Conservation (phyloP, 23 red algal species). For the Chondrus crispus region DNA sequence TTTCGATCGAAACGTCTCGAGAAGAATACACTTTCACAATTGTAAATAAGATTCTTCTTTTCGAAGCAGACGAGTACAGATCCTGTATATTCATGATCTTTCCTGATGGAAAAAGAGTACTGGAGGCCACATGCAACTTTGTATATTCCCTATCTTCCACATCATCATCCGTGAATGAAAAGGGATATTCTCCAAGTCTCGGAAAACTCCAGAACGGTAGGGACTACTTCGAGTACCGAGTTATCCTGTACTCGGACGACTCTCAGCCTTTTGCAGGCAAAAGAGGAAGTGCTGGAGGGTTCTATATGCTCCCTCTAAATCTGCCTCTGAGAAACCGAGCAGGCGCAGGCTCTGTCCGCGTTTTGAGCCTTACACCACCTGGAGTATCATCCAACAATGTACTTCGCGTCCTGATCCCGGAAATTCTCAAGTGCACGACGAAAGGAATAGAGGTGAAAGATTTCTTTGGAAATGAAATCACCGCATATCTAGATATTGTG, state of each 20-base stretch:
- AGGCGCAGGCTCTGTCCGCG: too few relatives aligned
- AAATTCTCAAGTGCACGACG: neutral
- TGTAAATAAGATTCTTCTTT: too few relatives aligned
- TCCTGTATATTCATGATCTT: too few relatives aligned
- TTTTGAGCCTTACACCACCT: neutral
- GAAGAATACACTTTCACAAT: too few relatives aligned
- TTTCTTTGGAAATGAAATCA: neutral
- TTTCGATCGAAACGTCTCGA: too few relatives aligned
- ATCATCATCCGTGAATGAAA: too few relatives aligned
- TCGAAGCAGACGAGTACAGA: too few relatives aligned
- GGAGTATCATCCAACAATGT: neutral
- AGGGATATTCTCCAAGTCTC: too few relatives aligned
- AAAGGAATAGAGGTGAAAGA: neutral
- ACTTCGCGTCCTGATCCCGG: slow-evolving; percentile 21
- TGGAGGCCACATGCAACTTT: too few relatives aligned
- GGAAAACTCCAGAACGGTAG: neutral
- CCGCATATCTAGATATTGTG: neutral
- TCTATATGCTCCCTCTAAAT: neutral
- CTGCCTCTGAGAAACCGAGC: too few relatives aligned
- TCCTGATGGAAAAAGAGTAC: too few relatives aligned
- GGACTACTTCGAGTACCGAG: neutral
- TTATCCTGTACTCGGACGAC: neutral
- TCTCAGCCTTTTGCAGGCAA: neutral
- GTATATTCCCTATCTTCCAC: too few relatives aligned
- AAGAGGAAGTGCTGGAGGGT: neutral